phyloP scores from a whole-genome alignment of 2,329 filamentous ascomycete species.

The Fusarium sacchari region DNA sequence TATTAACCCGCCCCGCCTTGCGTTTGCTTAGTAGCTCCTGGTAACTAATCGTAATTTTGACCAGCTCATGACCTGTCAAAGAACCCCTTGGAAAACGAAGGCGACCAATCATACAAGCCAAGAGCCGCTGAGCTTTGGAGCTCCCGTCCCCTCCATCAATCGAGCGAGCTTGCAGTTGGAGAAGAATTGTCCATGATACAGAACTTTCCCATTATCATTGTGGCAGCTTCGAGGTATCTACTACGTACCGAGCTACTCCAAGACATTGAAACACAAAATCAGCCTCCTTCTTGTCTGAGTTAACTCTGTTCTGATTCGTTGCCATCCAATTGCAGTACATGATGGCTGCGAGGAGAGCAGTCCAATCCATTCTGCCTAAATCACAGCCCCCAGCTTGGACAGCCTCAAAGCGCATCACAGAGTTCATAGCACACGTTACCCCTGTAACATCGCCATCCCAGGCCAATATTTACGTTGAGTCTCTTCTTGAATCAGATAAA shows the following conservation, averaged over 20 bases:
- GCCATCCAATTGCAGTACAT: neutral
- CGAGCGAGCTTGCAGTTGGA: neutral
- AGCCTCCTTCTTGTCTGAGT: neutral
- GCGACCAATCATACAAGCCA: slow-evolving; percentile 8
- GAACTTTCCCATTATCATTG: neutral
- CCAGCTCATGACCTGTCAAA: slow-evolving; percentile 15
- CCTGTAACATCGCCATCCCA: slow-evolving; percentile 74
- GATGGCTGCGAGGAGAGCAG: slow-evolving; percentile 23
- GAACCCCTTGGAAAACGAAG: slow-evolving; percentile 7
- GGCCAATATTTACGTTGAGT: slow-evolving; percentile 75
- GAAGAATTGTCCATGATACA: neutral
- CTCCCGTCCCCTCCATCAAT: slow-evolving; percentile 2
- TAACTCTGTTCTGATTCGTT: neutral
- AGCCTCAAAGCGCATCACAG: slow-evolving; percentile 76
- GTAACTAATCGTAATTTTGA: neutral
- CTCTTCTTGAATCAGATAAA: slow-evolving; percentile 84
- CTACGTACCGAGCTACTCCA: neutral
- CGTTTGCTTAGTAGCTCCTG: neutral
- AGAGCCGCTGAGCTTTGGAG: slow-evolving; percentile 3
- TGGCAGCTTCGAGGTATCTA: neutral
- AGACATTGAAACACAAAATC: neutral
- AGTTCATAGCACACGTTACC: slow-evolving; percentile 85
- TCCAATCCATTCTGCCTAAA: slow-evolving; percentile 30
- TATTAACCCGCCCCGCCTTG: slow-evolving; percentile 44
- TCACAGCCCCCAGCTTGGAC: slow-evolving; percentile 65